Base-by-base conservation (phyloP, 2,329 filamentous ascomycete species). In the Coleophoma crateriformis region DNA sequence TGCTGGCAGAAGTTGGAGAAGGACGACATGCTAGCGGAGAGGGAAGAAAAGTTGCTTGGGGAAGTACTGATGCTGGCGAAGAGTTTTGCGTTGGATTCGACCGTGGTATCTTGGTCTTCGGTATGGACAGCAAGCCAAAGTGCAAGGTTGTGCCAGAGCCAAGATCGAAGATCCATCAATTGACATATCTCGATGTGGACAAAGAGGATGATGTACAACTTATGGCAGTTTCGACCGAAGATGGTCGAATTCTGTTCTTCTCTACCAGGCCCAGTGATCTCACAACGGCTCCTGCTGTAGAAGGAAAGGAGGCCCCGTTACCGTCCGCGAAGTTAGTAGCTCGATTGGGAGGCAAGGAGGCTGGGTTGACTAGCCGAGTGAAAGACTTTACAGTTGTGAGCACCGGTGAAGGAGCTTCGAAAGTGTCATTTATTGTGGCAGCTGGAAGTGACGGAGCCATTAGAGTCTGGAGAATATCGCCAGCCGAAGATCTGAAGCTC, bases 11-110 rank as follows among this genome's bases (percentile, higher is more conserved):
- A 58, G 80, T 87, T 11, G 89, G 88, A 42, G 90, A 96, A 71
- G 80, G 84, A 40, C 83, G 82, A 66, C 84, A 85, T 66, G 82
- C 84, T 41, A 85, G 82, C 41, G 91, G 92, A 12, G 94, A 97
- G 65, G 92, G 90, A 4, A 76, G 88, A 48, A 81, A 78, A 58
- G 89, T 97, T 15, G 77, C 83, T 1, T 99, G 94, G 92, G 85
- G 88, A 51, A 72, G 71, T 19, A 78, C 78, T 7, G 83, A 82
- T 39, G 85, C 85, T 34, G 84, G 84, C 12, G 88, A 94, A 52
- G 89, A 95, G 63, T 99, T 94, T 61, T 87, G 87, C 0, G 88
- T 99, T 3, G 86, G 79, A 0, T 97, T 97, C 63, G 92, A 97
- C 65, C 78, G 88, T 57, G 90, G 94, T 43, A 79, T 86, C 7